Evolutionary conservation across 1,139 yeast genomes (phyloP).

Genomic region (Zygosaccharomyces sapae): DNA sequence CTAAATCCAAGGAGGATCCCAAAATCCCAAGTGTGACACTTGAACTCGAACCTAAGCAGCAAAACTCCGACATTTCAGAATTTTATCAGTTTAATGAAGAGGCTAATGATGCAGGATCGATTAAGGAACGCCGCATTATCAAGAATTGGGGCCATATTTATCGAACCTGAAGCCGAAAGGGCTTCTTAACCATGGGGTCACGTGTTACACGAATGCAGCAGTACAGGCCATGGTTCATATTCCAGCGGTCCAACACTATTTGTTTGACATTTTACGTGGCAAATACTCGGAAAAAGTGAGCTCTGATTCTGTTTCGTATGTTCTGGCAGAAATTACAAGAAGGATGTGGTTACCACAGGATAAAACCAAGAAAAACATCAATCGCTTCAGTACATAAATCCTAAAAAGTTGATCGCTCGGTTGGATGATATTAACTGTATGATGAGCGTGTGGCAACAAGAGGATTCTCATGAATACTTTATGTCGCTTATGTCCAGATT

Average conservation of each 20-base stretch:
- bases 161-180: constrained; percentile 60
- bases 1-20: constrained; percentile 4
- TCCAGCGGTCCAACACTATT: constrained; percentile 85
- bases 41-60: constrained; percentile 6
- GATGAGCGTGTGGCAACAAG: constrained; percentile 98
- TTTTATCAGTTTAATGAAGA: constrained; percentile 53
- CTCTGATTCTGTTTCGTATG: constrained; percentile 61
- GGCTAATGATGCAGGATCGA: constrained; percentile 55
- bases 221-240: constrained; percentile 85
- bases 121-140: constrained; percentile 47
- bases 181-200: constrained; percentile 84
- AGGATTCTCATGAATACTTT: constrained; percentile 94
- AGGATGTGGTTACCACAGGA: constrained; percentile 56
- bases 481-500: constrained; percentile 84
- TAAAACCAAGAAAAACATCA: constrained; percentile 35
- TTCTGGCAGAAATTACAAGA: constrained; percentile 65
- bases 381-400: constrained; percentile 53
- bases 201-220: constrained; percentile 95
- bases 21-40: constrained; percentile 31
- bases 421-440: constrained; percentile 85
- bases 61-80: constrained; percentile 43
- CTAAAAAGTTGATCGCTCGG: constrained; percentile 66
- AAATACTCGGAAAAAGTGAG: constrained; percentile 46
- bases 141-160: constrained; percentile 57
- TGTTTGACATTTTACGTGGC: constrained; percentile 58